Conservation (phyloP, 768 basidiomycete species). For the Lactifluus rugatus region DNA sequence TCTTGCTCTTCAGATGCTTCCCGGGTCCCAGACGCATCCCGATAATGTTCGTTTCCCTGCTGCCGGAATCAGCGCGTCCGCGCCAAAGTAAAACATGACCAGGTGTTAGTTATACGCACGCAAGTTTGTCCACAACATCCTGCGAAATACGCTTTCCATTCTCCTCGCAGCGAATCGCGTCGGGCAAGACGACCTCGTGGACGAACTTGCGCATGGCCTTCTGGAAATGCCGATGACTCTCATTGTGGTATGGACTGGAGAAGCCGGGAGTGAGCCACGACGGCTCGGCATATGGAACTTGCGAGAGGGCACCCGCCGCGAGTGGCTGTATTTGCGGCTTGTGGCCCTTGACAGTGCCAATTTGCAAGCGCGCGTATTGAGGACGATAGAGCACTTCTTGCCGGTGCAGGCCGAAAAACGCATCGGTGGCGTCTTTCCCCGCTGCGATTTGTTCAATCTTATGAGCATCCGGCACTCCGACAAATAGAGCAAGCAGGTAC, state of each 20-base stretch:
- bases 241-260: conserved; percentile 69
- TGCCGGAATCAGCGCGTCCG: neutral
- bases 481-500: conserved; percentile 27
- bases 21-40: conserved; percentile 90
- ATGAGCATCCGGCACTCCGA: neutral
- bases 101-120: conserved; percentile 37
- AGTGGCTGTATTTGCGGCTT: conserved; percentile 44
- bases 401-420: conserved; percentile 80
- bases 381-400: conserved; percentile 69
- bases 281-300: conserved; percentile 80
- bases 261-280: conserved; percentile 66
- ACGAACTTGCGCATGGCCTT: conserved; percentile 67
- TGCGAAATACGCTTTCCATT: conserved; percentile 81
- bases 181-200: conserved; percentile 61
- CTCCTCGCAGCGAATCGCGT: conserved; percentile 73
- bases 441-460: conserved; percentile 29
- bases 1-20: conserved; percentile 73
- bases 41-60: conserved; percentile 65
- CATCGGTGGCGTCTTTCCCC: conserved; percentile 65
- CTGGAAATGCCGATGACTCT: conserved; percentile 67
- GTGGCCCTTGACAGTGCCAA: conserved; percentile 53
- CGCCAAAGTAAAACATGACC: neutral
- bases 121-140: conserved; percentile 75
- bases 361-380: conserved; percentile 60
- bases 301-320: conserved; percentile 53